Conservation (phyloP, 129 eudicot genomes). For the Chrysanthemum makinoi region DNA sequence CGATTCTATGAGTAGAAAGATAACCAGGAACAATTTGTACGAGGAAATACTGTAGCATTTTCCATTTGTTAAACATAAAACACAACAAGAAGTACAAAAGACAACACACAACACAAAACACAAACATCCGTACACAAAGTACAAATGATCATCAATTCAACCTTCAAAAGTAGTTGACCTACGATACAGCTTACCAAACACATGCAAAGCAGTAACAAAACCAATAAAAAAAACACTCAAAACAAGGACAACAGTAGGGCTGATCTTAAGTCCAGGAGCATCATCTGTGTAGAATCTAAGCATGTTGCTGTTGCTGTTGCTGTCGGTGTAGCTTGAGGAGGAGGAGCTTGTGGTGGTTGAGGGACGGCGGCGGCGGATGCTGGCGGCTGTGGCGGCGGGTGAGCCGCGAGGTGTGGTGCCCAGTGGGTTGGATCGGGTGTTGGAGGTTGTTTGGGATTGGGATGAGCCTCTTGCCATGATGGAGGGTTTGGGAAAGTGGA, state of each 20-base stretch:
- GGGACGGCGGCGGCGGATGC: slow-evolving; percentile 65
- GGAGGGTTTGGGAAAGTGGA: background rate
- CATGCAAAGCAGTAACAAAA: slow-evolving; percentile 78
- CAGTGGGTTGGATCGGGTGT: slow-evolving; percentile 50
- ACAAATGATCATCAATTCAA: background rate
- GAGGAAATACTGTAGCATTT: no score
- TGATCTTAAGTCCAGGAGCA: slow-evolving; percentile 78
- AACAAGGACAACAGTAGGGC: slow-evolving; percentile 68
- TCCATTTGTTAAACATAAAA: no score
- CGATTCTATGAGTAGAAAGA: no score
- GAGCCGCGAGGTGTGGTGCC: slow-evolving; percentile 64
- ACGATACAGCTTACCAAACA: slow-evolving; percentile 74
- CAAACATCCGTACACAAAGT: slow-evolving; percentile 7
- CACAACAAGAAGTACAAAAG: no score
- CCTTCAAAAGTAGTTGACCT: slow-evolving; percentile 40
- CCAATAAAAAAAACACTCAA: slow-evolving; percentile 81
- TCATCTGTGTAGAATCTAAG: slow-evolving; percentile 85
- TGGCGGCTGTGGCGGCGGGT: slow-evolving; percentile 63
- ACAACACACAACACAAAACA: slow-evolving; percentile 6
- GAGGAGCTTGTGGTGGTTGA: slow-evolving; percentile 35
- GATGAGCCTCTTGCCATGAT: slow-evolving; percentile 68
- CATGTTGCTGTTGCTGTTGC: slow-evolving; percentile 48
- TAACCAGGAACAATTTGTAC: no score
- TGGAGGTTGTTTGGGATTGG: slow-evolving; percentile 60
- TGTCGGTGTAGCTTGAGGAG: slow-evolving; percentile 20